A percentile compares a stretch with the other conserved stretches of the same genome.
Conservation (phyloP, 176 grass and related monocot genomes). For the Oryza punctata region DNA sequence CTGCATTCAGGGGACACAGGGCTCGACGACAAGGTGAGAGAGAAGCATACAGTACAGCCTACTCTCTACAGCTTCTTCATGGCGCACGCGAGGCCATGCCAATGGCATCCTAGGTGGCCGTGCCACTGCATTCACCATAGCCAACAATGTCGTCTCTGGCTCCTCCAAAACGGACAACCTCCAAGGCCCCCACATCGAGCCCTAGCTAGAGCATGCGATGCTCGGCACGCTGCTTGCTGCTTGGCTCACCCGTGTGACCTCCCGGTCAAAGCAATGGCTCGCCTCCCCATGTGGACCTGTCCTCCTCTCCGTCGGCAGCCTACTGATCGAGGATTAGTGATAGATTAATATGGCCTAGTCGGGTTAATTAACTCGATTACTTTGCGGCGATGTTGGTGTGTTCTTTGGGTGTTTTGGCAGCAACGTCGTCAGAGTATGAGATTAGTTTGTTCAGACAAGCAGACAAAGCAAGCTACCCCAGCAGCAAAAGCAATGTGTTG, state of each 20-base stretch:
- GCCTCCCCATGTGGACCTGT: neutral
- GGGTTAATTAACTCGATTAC: neutral
- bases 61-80: neutral
- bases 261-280: slow-evolving; percentile 35
- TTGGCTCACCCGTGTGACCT: neutral
- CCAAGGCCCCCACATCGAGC: neutral
- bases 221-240: no score
- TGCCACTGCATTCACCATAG: neutral
- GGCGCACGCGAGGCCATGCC: neutral
- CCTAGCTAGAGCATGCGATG: neutral
- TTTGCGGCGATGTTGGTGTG: neutral
- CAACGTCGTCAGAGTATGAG: neutral
- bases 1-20: neutral
- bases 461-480: neutral
- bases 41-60: neutral
- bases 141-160: neutral
- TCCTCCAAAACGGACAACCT: slow-evolving; percentile 1
- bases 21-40: slow-evolving; percentile 23
- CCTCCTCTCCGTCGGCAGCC: neutral
- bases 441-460: neutral
- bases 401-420: slow-evolving; percentile 6
- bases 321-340: neutral
- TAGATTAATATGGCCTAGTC: neutral
- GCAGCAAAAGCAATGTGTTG: neutral
- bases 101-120: neutral